Evolutionary conservation across 495 filamentous ascomycete species (phyloP).

Genomic region (Lindgomyces ingoldianus): DNA sequence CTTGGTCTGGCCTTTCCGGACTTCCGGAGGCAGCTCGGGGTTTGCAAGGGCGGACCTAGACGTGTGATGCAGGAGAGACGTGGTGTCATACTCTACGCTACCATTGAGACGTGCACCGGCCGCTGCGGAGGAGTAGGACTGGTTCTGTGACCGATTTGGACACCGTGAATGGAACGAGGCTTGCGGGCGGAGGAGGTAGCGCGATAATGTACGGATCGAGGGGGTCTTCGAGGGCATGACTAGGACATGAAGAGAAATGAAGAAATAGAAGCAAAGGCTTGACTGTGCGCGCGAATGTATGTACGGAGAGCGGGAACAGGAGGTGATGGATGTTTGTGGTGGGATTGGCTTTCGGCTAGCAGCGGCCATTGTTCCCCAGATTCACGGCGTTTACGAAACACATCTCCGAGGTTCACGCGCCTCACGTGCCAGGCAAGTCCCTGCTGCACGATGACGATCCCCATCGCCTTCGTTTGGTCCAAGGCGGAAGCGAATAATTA

Average conservation of each 20-base stretch:
- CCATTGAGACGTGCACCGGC: conserved; percentile 69
- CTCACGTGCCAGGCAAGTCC: background rate
- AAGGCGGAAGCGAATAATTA: too few species aligned
- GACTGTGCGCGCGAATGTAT: background rate
- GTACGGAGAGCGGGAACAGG: too few species aligned
- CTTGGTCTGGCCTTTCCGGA: conserved; percentile 68
- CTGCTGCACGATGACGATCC: conserved; percentile 2
- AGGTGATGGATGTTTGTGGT: too few species aligned
- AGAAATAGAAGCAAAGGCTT: background rate
- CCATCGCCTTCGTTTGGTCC: too few species aligned
- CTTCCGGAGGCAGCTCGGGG: conserved; percentile 62
- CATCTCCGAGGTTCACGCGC: background rate
- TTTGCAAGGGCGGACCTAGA: conserved; percentile 67
- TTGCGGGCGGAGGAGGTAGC: conserved; percentile 30
- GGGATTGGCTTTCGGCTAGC: too few species aligned
- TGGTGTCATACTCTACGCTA: conserved; percentile 84
- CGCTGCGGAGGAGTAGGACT: conserved; percentile 45
- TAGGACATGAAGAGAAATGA: background rate
- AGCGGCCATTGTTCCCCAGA: background rate
- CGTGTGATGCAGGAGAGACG: conserved; percentile 77
- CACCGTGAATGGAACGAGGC: conserved; percentile 18
- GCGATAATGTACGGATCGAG: conserved; percentile 29
- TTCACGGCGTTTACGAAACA: background rate
- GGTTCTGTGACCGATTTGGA: conserved; percentile 16
- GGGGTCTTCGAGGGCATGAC: conserved; percentile 23